A percentile compares a stretch with the other conserved stretches of the same genome.
phyloP scores from a whole-genome alignment of 2,329 filamentous ascomycete genomes.

The Plectosphaerella sp. region DNA sequence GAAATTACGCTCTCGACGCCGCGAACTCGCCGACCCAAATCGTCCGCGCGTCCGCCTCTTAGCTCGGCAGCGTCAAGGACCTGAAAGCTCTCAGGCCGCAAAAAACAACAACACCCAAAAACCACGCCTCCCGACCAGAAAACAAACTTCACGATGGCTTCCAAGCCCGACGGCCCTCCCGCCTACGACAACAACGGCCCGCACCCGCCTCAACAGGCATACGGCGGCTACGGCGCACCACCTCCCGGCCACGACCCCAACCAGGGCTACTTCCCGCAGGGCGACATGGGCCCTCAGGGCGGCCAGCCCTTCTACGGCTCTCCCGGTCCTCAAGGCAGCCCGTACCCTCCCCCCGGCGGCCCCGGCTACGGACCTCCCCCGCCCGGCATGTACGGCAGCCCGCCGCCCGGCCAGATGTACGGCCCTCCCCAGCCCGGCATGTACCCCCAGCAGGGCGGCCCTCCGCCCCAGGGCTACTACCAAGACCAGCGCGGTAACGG shows the following conservation, averaged over 20 bases:
- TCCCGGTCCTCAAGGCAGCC: constrained; percentile 21
- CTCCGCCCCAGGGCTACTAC: constrained; percentile 21
- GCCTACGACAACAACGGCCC: constrained; percentile 36
- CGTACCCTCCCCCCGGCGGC: constrained; percentile 10
- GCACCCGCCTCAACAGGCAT: constrained; percentile 36
- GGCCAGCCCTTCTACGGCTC: constrained; percentile 12
- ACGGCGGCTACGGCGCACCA: constrained; percentile 34
- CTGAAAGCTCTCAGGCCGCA: not conserved
- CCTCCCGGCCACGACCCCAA: constrained; percentile 18
- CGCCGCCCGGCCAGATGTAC: constrained; percentile 17
- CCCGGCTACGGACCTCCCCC: constrained; percentile 2
- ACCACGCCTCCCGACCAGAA: not conserved
- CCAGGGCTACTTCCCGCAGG: not conserved
- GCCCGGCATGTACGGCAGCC: constrained; percentile 19
- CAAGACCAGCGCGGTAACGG: constrained; percentile 21
- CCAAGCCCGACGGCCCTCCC: constrained; percentile 45
- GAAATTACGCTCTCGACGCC: not conserved
- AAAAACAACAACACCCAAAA: not conserved
- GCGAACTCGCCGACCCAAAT: not conserved
- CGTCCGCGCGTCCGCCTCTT: no score
- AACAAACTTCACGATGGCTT: constrained; percentile 28
- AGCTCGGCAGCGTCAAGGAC: no score
- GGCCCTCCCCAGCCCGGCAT: constrained; percentile 9
- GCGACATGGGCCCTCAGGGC: constrained; percentile 4
- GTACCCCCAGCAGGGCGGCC: constrained; percentile 18